phyloP scores from a whole-genome alignment of 1,284 basidiomycete species.

The Microbotryum silenes-acaulis region DNA sequence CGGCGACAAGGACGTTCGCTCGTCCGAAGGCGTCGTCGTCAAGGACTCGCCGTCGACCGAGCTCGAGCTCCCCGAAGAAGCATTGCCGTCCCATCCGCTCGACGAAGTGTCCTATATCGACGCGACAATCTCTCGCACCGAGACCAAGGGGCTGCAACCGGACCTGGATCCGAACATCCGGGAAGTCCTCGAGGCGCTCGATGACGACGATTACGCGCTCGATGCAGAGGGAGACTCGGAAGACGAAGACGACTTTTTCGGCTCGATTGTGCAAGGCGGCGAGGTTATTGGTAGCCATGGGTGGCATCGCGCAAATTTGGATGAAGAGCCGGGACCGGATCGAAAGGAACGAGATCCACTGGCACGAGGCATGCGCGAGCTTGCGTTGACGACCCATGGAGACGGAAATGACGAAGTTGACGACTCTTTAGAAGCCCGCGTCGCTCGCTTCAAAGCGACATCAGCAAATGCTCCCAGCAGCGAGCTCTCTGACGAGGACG shows the following conservation, averaged over 20 bases:
- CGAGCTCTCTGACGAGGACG: conserved; percentile 36
- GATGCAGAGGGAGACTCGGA: conserved; percentile 31
- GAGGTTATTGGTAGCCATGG: conserved; percentile 32
- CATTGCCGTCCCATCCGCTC: conserved; percentile 28
- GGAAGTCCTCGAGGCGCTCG: conserved; percentile 87
- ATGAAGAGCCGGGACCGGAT: not conserved
- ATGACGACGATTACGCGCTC: conserved; percentile 83
- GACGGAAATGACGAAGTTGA: conserved; percentile 51
- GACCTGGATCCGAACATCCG: conserved; percentile 95
- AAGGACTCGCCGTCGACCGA: not conserved
- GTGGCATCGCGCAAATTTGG: conserved; percentile 16
- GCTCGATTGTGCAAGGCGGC: conserved; percentile 39
- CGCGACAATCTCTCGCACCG: conserved; percentile 16
- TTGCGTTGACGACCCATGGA: conserved; percentile 44
- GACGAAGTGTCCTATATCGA: conserved; percentile 29
- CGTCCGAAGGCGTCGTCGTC: conserved; percentile 9
- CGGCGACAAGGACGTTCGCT: not conserved
- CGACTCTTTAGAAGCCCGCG: conserved; percentile 14
- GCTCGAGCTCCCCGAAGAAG: conserved; percentile 25
- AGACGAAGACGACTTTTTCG: conserved; percentile 47
- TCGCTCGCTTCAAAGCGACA: not conserved
- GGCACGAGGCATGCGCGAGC: too few relatives aligned
- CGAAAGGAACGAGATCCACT: conserved; percentile 39
- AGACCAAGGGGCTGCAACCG: conserved; percentile 77
- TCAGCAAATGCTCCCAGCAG: too few relatives aligned